phyloP scores from a whole-genome alignment of 2,329 filamentous ascomycete genomes.

The Cordyceps cateniannulata region DNA sequence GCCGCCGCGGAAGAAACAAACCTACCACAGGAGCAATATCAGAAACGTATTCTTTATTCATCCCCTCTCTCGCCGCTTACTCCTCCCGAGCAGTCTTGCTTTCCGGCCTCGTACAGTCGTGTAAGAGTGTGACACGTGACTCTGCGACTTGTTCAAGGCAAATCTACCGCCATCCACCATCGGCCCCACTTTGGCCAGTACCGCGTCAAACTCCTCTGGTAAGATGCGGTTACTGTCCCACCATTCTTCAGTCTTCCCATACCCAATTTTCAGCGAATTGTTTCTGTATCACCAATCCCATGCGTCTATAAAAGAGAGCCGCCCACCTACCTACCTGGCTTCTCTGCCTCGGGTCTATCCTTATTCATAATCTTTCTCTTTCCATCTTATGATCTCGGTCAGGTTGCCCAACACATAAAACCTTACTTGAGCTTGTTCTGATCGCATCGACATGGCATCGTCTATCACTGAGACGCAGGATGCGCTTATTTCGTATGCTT shows the following conservation, averaged over 20 bases:
- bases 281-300: slow-evolving; percentile 5
- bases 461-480: slow-evolving; percentile 44
- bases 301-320: background rate
- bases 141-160: background rate
- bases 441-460: slow-evolving; percentile 26
- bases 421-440: background rate
- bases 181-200: slow-evolving; percentile 7
- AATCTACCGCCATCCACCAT: slow-evolving; percentile 5
- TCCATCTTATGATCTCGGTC: background rate
- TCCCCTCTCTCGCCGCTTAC: background rate
- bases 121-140: slow-evolving; percentile 9
- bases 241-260: background rate
- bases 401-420: background rate
- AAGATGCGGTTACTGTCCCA: slow-evolving; percentile 4
- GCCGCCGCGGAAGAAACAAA: background rate
- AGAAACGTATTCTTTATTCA: background rate
- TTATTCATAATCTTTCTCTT: background rate
- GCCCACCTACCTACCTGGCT: background rate
- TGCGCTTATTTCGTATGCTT: slow-evolving; percentile 50
- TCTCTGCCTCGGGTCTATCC: background rate
- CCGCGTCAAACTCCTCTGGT: slow-evolving; percentile 14
- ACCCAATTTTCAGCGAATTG: background rate
- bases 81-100: background rate
- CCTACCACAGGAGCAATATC: too few relatives aligned
- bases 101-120: background rate